phyloP scores from a whole-genome alignment of 1,284 basidiomycete species.

The Sanguinoderma infundibulare region DNA sequence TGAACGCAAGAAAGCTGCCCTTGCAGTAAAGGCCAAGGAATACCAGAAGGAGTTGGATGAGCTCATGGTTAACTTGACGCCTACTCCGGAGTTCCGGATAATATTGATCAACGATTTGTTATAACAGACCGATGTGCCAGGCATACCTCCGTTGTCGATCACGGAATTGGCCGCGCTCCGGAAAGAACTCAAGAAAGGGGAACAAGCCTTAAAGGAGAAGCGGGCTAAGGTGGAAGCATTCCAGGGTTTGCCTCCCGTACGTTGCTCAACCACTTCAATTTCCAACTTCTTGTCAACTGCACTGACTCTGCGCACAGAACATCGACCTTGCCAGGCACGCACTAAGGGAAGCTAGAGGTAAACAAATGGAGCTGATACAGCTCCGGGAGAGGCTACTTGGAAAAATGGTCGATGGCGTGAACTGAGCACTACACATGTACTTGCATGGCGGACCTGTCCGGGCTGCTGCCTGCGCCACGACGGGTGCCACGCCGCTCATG shows the following conservation, averaged over 20 bases:
- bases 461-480: no score
- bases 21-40: slow-evolving; percentile 49
- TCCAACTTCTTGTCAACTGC: not conserved
- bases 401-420: slow-evolving; percentile 47
- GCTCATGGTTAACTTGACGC: slow-evolving; percentile 32
- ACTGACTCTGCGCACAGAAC: slow-evolving; percentile 38
- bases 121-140: slow-evolving; percentile 37
- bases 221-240: slow-evolving; percentile 48
- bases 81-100: not conserved
- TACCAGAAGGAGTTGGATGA: slow-evolving; percentile 44
- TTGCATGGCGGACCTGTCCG: no score
- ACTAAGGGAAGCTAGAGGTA: slow-evolving; percentile 43
- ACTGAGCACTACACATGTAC: not conserved
- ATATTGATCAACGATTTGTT: not conserved
- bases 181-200: slow-evolving; percentile 40
- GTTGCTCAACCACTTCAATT: slow-evolving; percentile 12
- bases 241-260: slow-evolving; percentile 52
- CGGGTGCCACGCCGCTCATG: no score
- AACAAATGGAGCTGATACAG: slow-evolving; percentile 49
- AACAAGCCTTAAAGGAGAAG: slow-evolving; percentile 46
- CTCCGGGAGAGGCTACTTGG: slow-evolving; percentile 50
- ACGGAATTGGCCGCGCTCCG: slow-evolving; percentile 42
- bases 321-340: slow-evolving; percentile 49
- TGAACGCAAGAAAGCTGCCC: slow-evolving; percentile 42
- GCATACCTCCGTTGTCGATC: slow-evolving; percentile 40